phyloP scores from a whole-genome alignment of 345 rosid genomes.

The Odontarrhena argentea region DNA sequence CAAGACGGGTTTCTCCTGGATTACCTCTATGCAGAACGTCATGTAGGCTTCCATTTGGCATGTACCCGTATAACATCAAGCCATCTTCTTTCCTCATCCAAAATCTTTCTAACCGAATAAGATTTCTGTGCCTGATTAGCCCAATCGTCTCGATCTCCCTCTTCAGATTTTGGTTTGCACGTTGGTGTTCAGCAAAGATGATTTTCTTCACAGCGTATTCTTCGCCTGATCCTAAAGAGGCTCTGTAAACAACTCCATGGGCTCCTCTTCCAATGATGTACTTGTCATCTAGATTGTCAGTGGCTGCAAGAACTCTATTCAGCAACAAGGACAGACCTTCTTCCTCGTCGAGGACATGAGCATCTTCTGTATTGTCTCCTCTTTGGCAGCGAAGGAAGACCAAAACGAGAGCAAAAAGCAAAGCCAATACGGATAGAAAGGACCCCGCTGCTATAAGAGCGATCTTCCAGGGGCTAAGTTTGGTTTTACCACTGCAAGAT shows the following conservation, averaged over 20 bases:
- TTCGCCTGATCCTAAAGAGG: slow-evolving; percentile 47
- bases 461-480: slow-evolving; percentile 44
- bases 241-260: slow-evolving; percentile 82
- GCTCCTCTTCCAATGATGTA: slow-evolving; percentile 60
- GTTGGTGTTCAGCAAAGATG: slow-evolving; percentile 43
- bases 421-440: slow-evolving; percentile 29
- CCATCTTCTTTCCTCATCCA: slow-evolving; percentile 75
- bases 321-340: slow-evolving; percentile 58
- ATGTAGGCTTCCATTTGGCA: slow-evolving; percentile 76
- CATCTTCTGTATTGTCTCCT: slow-evolving; percentile 42
- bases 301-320: slow-evolving; percentile 60
- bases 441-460: slow-evolving; percentile 52
- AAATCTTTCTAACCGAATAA: slow-evolving; percentile 67
- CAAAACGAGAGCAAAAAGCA: slow-evolving; percentile 41
- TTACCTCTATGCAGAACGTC: slow-evolving; percentile 54
- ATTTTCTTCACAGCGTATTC: slow-evolving; percentile 72
- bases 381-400: slow-evolving; percentile 31
- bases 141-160: slow-evolving; percentile 71
- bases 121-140: slow-evolving; percentile 70
- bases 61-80: slow-evolving; percentile 61
- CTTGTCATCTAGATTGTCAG: slow-evolving; percentile 41
- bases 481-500: slow-evolving; percentile 46
- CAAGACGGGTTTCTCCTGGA: slow-evolving; percentile 41
- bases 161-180: slow-evolving; percentile 54
- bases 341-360: slow-evolving; percentile 43